Evolutionary conservation across 2,329 filamentous ascomycete genomes (phyloP), one percentile per base, ranked within the genome.

Genomic region (Fusarium albidum): DNA sequence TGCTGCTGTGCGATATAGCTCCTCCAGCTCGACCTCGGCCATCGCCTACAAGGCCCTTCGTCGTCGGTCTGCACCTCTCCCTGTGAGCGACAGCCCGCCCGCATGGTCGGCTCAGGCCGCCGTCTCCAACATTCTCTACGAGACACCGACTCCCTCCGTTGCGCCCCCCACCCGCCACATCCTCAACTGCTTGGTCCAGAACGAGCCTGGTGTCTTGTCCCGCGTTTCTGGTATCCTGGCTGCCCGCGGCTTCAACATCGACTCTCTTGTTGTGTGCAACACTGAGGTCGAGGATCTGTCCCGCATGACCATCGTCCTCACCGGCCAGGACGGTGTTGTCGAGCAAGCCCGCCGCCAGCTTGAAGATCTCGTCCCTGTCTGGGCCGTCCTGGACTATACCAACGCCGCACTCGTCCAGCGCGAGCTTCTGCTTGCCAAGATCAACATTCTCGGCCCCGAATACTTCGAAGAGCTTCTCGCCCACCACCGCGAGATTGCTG

Each of bases 111-210:
- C 93, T 31, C 93, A 95, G 66, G 92, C 95, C 14, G 95, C 95
- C 64, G 95, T 99, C 63, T 96, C 92, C 72, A 96, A 94, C 74
- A 99, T 99, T 72, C 90, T 99, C 75, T 99, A 99, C 82, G 95
- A 99, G 82, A 98, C 93, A 4, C 95, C 95, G 6, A 82, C 90
- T 14, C 91, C 92, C 8, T 93, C 92, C 12, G 82, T 82, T 67
- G 87, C 87, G 18, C 94, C 95, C 9, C 89, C 92, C 37, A 98
- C 96, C 80, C 89, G 93, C 48, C 95, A 99, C 77, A 86, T 99
- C 71, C 88, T 99, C 76, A 99, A 99, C 79, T 99, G 95, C 74
- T 85, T 99, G 57, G 95, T 99, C 56, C 95, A 99, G 77, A 99
- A 99, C 79, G 95, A 99, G 80, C 95, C 95, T 11, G 95, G 95